Base-by-base conservation (phyloP, 805 yeast genomes). In the Tetrapisispora taiwanensis region DNA sequence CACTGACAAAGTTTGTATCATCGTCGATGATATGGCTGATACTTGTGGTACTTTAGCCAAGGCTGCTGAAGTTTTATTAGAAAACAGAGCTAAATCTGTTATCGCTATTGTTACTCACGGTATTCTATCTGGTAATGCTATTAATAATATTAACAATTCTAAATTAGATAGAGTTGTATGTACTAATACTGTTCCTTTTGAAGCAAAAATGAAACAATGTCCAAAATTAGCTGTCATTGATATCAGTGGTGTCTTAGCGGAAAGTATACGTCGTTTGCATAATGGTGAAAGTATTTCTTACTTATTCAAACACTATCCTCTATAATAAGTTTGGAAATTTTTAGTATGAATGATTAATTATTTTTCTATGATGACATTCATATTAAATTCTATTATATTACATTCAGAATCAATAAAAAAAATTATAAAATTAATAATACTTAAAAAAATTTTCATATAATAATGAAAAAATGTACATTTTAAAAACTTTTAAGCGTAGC, bases 11-110 rank as follows among this genome's bases (percentile, higher is more conserved):
- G 75, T 81, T 5, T 89, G 97, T 66, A 72, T 92, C 20, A 69
- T 90, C 49, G 85, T 90, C 30, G 98, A 90, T 64, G 98, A 90
- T 62, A 92, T 90, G 94, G 97, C 97, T 32, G 98, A 90, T 60
- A 90, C 98, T 5, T 90, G 97, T 67, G 97, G 98, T 34, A 90
- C 98, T 2, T 70, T 90, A 52, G 92, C 86, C 50, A 90, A 90
- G 65, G 97, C 97, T 1, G 90, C 95, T 10, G 95, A 90, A 49
- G 79, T 89, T 6, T 69, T 90, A 48, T 67, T 88, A 51, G 80
- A 76, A 19, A 79, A 86, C 52, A 85, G 88, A 27, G 97, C 98
- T 3, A 72, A 76, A 47, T 75, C 78, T 49, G 97, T 92, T 20
- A 76, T 90, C 50, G 95, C 97, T 12, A 82, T 92, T 41, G 96